Conservation (phyloP, 2,329 filamentous ascomycete genomes). For the Tolypocladium ovalisporum region DNA sequence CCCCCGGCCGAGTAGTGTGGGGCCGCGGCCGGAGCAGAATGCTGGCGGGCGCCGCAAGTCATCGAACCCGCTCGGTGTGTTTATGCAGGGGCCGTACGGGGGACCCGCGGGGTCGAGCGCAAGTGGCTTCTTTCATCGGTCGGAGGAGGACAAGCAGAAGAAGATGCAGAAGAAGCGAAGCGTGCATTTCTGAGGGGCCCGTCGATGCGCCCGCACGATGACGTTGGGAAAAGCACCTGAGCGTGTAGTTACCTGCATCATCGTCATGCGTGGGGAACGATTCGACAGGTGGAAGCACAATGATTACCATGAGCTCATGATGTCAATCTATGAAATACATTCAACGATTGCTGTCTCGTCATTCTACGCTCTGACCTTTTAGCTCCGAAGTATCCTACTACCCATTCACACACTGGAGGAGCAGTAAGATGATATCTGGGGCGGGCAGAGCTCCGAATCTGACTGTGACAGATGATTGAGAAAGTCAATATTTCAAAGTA, state of each 20-base stretch:
- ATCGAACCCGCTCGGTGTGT: conserved; percentile 13
- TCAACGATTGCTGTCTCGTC: neutral
- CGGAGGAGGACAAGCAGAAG: conserved; percentile 27
- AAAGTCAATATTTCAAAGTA: too few species aligned
- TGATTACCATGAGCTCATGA: neutral
- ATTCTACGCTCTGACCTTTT: neutral
- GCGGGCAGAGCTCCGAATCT: too few species aligned
- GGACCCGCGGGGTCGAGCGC: conserved; percentile 31
- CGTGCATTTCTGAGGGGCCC: conserved; percentile 25
- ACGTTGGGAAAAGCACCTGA: too few species aligned
- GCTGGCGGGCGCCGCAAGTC: conserved; percentile 10
- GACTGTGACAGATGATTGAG: too few species aligned
- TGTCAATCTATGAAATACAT: neutral
- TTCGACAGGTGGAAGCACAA: neutral
- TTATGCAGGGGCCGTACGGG: conserved; percentile 20
- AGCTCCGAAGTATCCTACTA: too few species aligned
- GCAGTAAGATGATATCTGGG: neutral
- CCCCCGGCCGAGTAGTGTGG: conserved; percentile 36
- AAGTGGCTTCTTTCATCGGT: conserved; percentile 30
- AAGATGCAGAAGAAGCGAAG: conserved; percentile 38
- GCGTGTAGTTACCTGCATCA: too few species aligned
- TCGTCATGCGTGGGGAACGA: neutral
- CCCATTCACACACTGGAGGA: neutral
- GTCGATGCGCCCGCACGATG: neutral
- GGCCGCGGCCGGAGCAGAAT: conserved; percentile 18